A percentile compares a stretch with the other conserved stretches of the same genome.
These are phyloP conservation scores for Dalbergia cultrata DNA, from an alignment of 306 rosid species.

Conservation along the genomic window DNA sequence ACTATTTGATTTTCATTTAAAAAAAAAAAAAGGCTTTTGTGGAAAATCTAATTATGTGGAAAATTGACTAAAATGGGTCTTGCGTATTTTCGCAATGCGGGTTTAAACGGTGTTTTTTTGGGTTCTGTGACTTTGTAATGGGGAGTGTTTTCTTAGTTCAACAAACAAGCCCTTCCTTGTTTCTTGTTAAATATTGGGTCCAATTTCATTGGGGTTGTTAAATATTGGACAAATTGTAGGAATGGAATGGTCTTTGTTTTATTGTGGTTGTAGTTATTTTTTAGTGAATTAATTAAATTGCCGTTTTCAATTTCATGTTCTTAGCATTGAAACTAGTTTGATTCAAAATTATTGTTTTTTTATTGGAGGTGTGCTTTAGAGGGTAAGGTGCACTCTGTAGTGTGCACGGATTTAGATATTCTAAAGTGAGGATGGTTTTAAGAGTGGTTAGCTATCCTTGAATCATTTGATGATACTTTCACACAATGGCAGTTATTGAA, in stretches of 20 bases:
- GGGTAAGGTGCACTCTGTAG: not conserved
- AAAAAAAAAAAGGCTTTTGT: not conserved
- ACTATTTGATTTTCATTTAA: not conserved
- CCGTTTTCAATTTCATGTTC: not conserved
- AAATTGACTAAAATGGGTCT: not conserved
- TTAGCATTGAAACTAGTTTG: not conserved
- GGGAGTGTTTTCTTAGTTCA: not conserved
- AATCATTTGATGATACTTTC: too few relatives aligned
- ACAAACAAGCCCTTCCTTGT: not conserved
- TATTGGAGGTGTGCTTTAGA: not conserved
- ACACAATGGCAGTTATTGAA: too few relatives aligned
- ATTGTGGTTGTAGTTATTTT: not conserved
- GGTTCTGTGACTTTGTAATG: conserved; percentile 16
- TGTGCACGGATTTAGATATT: too few relatives aligned
- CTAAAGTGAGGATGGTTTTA: too few relatives aligned
- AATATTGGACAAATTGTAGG: not conserved
- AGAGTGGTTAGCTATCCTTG: too few relatives aligned
- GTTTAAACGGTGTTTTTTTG: not conserved
- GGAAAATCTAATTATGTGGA: not conserved
- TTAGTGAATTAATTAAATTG: not conserved
- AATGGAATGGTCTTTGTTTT: not conserved
- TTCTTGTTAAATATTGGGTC: not conserved
- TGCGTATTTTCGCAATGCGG: not conserved
- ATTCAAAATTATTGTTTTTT: not conserved
- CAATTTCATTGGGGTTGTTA: conserved; percentile 14